These are phyloP conservation scores for Nicotiana benthamiana DNA, from an alignment of 257 asterid species.

Conservation along the genomic window DNA sequence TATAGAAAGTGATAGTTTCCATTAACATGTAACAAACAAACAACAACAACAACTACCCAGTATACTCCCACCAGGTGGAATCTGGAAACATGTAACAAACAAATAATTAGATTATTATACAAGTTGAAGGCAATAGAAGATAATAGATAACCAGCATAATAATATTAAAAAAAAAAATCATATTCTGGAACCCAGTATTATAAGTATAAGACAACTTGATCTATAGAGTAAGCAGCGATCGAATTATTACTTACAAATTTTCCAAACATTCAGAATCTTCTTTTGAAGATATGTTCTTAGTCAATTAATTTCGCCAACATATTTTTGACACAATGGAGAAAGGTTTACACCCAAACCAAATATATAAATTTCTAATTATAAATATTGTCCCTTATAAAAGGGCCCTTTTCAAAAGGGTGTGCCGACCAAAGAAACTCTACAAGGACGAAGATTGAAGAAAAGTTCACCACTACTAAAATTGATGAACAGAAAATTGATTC, in stretches of 20 bases:
- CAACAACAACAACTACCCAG: too few species aligned
- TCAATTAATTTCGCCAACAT: conserved; percentile 78
- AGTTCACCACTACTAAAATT: too few species aligned
- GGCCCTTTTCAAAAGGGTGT: too few species aligned
- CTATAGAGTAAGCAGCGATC: conserved; percentile 10
- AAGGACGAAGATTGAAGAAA: too few species aligned
- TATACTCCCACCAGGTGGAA: too few species aligned
- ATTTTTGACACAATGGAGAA: too few species aligned
- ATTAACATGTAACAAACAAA: neutral
- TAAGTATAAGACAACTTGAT: neutral
- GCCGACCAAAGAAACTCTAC: too few species aligned
- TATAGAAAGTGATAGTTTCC: neutral
- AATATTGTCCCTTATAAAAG: too few species aligned
- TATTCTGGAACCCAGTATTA: neutral
- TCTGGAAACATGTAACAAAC: neutral
- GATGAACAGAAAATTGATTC: too few species aligned
- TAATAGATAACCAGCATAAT: neutral
- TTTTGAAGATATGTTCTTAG: conserved; percentile 77
- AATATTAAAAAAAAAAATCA: neutral
- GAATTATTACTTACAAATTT: conserved; percentile 50
- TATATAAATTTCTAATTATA: too few species aligned
- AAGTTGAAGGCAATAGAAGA: neutral
- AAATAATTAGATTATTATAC: neutral
- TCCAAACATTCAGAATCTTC: conserved; percentile 58
- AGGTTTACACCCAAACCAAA: too few species aligned